These are phyloP conservation scores for Glomus cerebriforme DNA, from an alignment of 192 early-diverging fungal genomes.

Conservation along the genomic window DNA sequence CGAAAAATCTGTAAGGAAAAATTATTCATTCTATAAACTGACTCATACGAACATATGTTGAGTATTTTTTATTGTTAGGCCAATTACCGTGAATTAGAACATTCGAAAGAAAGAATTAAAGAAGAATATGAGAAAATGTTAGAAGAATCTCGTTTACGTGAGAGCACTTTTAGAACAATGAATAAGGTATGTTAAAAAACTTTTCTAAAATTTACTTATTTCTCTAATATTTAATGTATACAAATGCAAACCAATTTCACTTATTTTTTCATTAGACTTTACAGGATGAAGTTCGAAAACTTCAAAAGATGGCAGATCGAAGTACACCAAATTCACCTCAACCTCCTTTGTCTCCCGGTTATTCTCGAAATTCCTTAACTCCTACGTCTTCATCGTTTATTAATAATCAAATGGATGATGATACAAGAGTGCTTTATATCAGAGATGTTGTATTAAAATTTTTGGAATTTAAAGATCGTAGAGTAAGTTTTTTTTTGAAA, in stretches of 20 bases:
- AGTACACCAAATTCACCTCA: conserved; percentile 31
- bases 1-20: conserved; percentile 36
- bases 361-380: conserved; percentile 7
- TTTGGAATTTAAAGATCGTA: conserved; percentile 69
- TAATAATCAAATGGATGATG: conserved; percentile 42
- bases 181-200: conserved; percentile 61
- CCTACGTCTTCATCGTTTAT: conserved; percentile 16
- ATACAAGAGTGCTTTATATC: conserved; percentile 74
- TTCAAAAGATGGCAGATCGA: conserved; percentile 41
- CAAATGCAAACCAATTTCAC: neutral
- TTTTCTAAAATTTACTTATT: neutral
- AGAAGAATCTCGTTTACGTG: conserved; percentile 67
- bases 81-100: conserved; percentile 51
- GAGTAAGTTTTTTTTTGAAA: conserved; percentile 50
- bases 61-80: conserved; percentile 34
- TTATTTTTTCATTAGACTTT: conserved; percentile 55
- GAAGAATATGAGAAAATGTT: conserved; percentile 57
- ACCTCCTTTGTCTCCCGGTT: conserved; percentile 23
- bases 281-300: conserved; percentile 77
- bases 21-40: neutral
- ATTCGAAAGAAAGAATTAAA: conserved; percentile 39
- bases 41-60: neutral
- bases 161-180: conserved; percentile 66
- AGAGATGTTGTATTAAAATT: conserved; percentile 75
- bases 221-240: neutral